Conservation (phyloP, 1,139 yeast species). For the Tardiomyces digboiensis region DNA sequence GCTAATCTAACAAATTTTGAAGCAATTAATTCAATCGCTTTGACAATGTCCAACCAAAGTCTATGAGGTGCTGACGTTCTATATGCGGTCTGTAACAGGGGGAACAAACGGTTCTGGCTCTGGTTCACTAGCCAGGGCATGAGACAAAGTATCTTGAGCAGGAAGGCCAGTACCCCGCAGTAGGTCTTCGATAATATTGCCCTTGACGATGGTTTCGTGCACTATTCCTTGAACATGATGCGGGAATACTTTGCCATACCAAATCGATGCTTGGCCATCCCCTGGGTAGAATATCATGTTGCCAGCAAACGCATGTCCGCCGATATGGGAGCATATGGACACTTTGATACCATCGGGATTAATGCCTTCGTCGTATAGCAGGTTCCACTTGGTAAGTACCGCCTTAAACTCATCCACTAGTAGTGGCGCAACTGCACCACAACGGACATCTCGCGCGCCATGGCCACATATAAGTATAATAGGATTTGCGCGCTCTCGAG, state of each 20-base stretch:
- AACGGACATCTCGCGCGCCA: constrained; percentile 48
- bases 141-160: neutral
- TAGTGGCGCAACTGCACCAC: constrained; percentile 57
- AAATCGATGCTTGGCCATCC: constrained; percentile 34
- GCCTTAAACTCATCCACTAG: constrained; percentile 40
- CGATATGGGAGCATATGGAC: constrained; percentile 57
- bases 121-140: neutral
- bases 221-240: constrained; percentile 59
- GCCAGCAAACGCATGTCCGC: constrained; percentile 76
- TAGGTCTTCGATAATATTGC: constrained; percentile 42
- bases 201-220: constrained; percentile 38
- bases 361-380: constrained; percentile 17
- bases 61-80: too few relatives aligned
- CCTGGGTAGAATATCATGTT: constrained; percentile 45
- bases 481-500: constrained; percentile 8
- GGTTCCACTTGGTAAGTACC: constrained; percentile 29
- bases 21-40: too few relatives aligned
- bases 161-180: constrained; percentile 35
- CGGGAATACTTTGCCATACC: constrained; percentile 69
- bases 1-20: too few relatives aligned
- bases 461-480: constrained; percentile 59
- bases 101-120: neutral
- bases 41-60: too few relatives aligned
- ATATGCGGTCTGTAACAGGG: neutral
- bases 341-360: constrained; percentile 32